A percentile compares a stretch with the other conserved stretches of the same genome.
phyloP scores from a whole-genome alignment of 208 protist species.

The Acanthamoeba quina region DNA sequence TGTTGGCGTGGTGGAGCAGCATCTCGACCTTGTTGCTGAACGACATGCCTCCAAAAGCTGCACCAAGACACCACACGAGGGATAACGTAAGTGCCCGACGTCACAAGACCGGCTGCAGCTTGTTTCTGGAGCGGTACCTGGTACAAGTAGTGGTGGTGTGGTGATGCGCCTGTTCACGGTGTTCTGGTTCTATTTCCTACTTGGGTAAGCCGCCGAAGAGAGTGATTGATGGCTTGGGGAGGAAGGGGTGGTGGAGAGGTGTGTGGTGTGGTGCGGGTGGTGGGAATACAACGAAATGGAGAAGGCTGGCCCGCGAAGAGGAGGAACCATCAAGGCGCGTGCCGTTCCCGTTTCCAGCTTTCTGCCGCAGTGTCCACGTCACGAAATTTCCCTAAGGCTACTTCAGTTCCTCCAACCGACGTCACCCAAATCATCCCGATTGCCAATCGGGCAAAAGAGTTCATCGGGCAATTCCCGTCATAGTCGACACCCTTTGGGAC shows the following conservation, averaged over 20 bases:
- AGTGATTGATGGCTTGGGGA: neutral
- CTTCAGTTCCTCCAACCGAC: neutral
- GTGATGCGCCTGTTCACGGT: neutral
- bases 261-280: neutral
- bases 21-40: slow-evolving; percentile 40
- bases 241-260: neutral
- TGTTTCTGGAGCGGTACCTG: neutral
- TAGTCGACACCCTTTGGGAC: neutral
- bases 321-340: neutral
- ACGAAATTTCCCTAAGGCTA: neutral
- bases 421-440: neutral
- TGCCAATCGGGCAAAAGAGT: neutral
- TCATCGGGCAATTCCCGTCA: neutral
- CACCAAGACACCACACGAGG: neutral
- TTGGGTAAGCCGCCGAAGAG: neutral
- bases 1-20: slow-evolving; percentile 18
- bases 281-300: slow-evolving; percentile 27
- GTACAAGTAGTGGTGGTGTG: neutral
- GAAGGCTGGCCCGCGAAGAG: neutral
- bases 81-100: neutral
- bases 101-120: too few species aligned
- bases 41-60: neutral
- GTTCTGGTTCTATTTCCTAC: neutral
- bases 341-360: slow-evolving; percentile 7
- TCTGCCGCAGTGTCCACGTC: neutral